Conservation (phyloP, 768 basidiomycete genomes). For the Lactifluus rugatus region DNA sequence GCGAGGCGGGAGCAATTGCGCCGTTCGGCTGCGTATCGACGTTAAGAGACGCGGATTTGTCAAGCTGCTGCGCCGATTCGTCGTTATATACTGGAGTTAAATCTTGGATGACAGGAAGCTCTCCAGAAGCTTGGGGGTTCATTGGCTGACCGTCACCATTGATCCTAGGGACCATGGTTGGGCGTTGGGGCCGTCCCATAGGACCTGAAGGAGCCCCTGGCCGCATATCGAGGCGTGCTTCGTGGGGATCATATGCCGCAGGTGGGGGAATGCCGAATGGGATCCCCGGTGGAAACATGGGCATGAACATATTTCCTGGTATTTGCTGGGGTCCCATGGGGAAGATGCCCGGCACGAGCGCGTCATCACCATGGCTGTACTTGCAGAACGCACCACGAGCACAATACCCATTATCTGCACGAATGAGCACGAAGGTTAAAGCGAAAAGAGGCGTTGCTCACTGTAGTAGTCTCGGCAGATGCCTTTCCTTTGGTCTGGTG, state of each 20-base stretch:
- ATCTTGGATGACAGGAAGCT: conserved; percentile 78
- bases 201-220: conserved; percentile 29
- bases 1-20: neutral
- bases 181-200: conserved; percentile 36
- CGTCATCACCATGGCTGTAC: conserved; percentile 87
- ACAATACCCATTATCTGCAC: conserved; percentile 81
- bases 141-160: conserved; percentile 33
- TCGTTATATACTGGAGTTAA: conserved; percentile 41
- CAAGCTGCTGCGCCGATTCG: neutral
- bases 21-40: conserved; percentile 3
- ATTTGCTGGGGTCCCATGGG: conserved; percentile 39
- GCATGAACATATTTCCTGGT: conserved; percentile 46
- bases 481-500: conserved; percentile 64
- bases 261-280: conserved; percentile 43
- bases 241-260: conserved; percentile 65
- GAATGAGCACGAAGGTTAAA: conserved; percentile 9
- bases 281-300: conserved; percentile 55
- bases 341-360: conserved; percentile 65
- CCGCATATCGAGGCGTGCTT: conserved; percentile 72
- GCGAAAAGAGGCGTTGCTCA: conserved; percentile 33
- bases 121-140: conserved; percentile 43
- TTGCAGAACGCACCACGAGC: conserved; percentile 82
- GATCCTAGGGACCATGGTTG: conserved; percentile 49
- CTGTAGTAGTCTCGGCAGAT: conserved; percentile 91
- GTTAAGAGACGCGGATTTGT: neutral